Evolutionary conservation across 306 rosid genomes (phyloP), one percentile per base, ranked within the genome.

Genomic region (Castanea crenata): DNA sequence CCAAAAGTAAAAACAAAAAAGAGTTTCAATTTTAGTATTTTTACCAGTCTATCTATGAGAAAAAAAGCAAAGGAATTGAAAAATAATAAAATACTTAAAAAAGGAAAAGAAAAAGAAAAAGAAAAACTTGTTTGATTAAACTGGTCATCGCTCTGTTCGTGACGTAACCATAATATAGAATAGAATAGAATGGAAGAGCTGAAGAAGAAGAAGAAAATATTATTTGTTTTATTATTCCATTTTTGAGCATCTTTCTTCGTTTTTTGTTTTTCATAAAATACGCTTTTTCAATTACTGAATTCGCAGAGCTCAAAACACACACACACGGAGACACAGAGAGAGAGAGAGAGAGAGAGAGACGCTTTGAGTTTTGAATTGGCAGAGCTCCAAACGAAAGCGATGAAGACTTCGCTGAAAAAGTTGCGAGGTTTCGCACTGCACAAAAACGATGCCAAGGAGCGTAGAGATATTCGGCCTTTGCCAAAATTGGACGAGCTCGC

Each of bases 401-500:
- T 96, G 99, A 93, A 90, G 88, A 89, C 87, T 73, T 89, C 98
- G 63, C 87, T 93, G 70, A 90, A 82, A 75, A 96, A 91, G 83
- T 63, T 96, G 81, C 85, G 96, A 85, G 98, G 97, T 71, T 76
- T 94, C 8, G 88, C 88, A 74, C 93, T 90, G 83, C 90, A 91
- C 84, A 86, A 87, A 83, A 89, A 88, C 72, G 90, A 89, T 5
- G 14, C 76, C 3, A 83, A 83, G 85, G 91, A 77, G 65, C 81
- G 79, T n/a, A 80, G 79, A 74, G 85, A 83, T 81, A 81, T 88
- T 75, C 89, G 70, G 13, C 93, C 96, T 69, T 74, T 83, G 69
- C 85, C 89, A 23, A 91, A 91, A 85, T 75, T 89, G 69, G 94
- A 91, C 38, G 98, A 96, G 89, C 93, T 96, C n/a, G 92, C 97